A percentile compares a stretch with the other conserved stretches of the same genome.
Evolutionary conservation across 352 stramenopile species (phyloP).

Genomic region (Thalassiosira pacifica): DNA sequence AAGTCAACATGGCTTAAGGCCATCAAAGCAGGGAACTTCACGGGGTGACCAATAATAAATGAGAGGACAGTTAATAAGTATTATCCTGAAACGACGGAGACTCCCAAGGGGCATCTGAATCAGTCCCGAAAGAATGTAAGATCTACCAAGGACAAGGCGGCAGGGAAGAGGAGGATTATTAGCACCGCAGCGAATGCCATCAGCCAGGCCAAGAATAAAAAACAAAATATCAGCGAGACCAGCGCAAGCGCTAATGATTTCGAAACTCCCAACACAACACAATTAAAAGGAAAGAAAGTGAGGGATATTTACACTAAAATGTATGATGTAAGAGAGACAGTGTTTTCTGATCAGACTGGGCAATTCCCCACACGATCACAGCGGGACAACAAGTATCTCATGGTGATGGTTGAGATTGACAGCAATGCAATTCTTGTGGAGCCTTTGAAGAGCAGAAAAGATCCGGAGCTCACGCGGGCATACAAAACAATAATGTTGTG

Average conservation of each 20-base stretch:
- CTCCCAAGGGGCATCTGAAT: slow-evolving; percentile 44
- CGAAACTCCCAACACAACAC: not conserved
- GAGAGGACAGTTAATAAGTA: slow-evolving; percentile 29
- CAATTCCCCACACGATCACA: slow-evolving; percentile 47
- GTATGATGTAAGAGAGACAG: slow-evolving; percentile 9
- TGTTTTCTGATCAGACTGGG: slow-evolving; percentile 68
- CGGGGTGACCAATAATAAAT: slow-evolving; percentile 40
- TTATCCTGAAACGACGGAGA: slow-evolving; percentile 40
- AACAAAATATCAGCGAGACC: not conserved
- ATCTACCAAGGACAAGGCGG: slow-evolving; percentile 46
- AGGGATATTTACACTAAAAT: slow-evolving; percentile 31
- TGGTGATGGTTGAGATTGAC: slow-evolving; percentile 68
- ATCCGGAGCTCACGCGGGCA: slow-evolving; percentile 25
- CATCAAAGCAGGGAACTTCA: slow-evolving; percentile 15
- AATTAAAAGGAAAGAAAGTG: slow-evolving; percentile 9
- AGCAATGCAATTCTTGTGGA: slow-evolving; percentile 61
- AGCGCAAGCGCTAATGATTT: not conserved
- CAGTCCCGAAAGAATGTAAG: slow-evolving; percentile 7
- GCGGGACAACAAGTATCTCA: slow-evolving; percentile 61
- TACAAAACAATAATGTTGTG: slow-evolving; percentile 27
- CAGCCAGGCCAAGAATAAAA: too few species aligned
- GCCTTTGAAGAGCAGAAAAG: slow-evolving; percentile 55
- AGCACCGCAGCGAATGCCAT: too few species aligned
- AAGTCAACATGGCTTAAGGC: slow-evolving; percentile 37
- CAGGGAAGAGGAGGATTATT: too few species aligned